phyloP scores from a whole-genome alignment of 371 early-diverging fungal genomes.

The Zopfochytrium polystomum region DNA sequence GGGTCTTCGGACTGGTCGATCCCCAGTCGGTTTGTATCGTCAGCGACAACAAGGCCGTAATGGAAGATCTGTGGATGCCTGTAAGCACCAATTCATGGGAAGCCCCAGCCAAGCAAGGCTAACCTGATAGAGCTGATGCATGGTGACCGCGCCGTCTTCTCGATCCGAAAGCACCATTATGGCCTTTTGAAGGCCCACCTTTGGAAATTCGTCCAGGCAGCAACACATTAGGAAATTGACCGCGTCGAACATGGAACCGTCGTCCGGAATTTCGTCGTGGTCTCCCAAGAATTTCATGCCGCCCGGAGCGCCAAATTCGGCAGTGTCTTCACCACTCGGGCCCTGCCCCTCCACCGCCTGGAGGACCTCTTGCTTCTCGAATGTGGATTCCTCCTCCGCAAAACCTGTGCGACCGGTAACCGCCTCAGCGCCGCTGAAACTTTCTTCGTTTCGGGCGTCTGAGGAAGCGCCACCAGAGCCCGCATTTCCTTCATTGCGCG shows the following conservation, averaged over 20 bases:
- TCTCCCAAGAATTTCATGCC: constrained; percentile 10
- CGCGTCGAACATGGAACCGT: constrained; percentile 29
- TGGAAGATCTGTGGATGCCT: constrained; percentile 33
- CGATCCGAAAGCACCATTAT: constrained; percentile 31
- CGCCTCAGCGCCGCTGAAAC: neutral
- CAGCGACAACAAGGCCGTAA: constrained; percentile 23
- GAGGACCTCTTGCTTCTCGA: neutral
- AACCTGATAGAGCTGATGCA: constrained; percentile 36
- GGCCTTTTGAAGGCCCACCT: constrained; percentile 42
- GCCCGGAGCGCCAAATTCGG: neutral
- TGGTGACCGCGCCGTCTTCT: constrained; percentile 28
- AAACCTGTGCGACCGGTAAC: neutral
- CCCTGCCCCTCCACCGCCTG: neutral
- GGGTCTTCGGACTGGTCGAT: constrained; percentile 36
- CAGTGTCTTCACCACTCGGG: neutral
- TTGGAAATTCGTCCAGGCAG: constrained; percentile 33
- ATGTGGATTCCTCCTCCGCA: neutral
- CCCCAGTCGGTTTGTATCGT: constrained; percentile 38
- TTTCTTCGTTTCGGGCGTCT: neutral
- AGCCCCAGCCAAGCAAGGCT: neutral
- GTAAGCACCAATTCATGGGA: neutral
- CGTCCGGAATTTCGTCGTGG: constrained; percentile 13
- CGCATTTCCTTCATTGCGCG: neutral
- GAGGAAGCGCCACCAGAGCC: neutral
- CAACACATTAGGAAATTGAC: constrained; percentile 30